These are phyloP conservation scores for Nepenthes gracilis DNA, from an alignment of 148 eudicot genomes.

Conservation along the genomic window DNA sequence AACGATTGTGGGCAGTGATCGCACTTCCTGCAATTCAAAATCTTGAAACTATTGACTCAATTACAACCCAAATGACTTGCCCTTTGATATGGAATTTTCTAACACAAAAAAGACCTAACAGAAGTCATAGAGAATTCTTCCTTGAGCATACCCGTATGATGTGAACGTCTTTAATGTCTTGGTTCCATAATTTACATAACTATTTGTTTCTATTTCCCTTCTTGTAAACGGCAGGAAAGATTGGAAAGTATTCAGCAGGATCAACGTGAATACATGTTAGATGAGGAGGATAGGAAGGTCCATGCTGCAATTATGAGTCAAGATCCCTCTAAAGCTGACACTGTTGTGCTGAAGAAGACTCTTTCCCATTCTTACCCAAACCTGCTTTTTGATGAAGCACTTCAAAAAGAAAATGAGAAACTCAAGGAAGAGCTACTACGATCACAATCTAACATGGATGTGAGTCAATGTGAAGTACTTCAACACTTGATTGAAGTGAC, in stretches of 20 bases:
- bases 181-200: constrained; percentile 8
- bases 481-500: constrained; percentile 23
- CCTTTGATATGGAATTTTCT: too few species aligned
- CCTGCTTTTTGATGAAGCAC: constrained; percentile 18
- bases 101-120: too few species aligned
- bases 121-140: too few species aligned
- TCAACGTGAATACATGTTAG: constrained; percentile 21
- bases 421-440: constrained; percentile 16
- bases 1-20: too few species aligned
- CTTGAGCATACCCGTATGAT: too few species aligned
- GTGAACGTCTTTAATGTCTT: neutral
- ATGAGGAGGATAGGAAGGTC: constrained; percentile 17
- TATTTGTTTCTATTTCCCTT: neutral
- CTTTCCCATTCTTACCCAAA: constrained; percentile 23
- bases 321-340: constrained; percentile 16
- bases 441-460: constrained; percentile 16
- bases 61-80: too few species aligned
- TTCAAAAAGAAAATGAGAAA: constrained; percentile 20
- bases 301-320: constrained; percentile 16
- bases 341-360: constrained; percentile 13
- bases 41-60: too few species aligned
- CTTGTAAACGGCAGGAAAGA: constrained; percentile 12
- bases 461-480: constrained; percentile 17
- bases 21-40: too few species aligned
- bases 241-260: constrained; percentile 19